Evolutionary conservation across 2,329 filamentous ascomycete species (phyloP).

Genomic region (Clathrospora elynae): DNA sequence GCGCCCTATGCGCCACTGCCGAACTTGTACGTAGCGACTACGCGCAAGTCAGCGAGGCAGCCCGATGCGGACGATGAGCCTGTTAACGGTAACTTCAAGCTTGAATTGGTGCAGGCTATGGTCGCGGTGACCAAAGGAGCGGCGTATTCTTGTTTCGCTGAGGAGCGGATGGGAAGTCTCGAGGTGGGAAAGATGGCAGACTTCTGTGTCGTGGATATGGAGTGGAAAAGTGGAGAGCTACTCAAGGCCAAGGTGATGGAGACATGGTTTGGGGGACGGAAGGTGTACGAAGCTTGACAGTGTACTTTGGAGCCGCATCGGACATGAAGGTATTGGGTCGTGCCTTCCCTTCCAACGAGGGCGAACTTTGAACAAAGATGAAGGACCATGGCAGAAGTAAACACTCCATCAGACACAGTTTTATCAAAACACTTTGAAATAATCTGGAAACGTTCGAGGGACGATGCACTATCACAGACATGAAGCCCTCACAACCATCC

Average conservation of each 20-base stretch:
- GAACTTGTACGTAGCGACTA: conserved; percentile 66
- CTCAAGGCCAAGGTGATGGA: conserved; percentile 55
- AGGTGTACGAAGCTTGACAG: conserved; percentile 25
- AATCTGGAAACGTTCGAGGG: no score
- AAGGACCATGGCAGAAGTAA: no score
- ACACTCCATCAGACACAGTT: no score
- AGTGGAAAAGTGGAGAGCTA: conserved; percentile 55
- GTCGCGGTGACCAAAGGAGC: conserved; percentile 61
- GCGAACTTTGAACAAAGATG: no score
- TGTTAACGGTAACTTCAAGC: conserved; percentile 60
- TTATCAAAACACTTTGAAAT: no score
- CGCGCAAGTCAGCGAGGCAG: conserved; percentile 60
- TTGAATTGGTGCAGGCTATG: conserved; percentile 61
- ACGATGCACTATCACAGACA: no score
- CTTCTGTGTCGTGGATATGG: conserved; percentile 61
- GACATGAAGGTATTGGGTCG: no score
- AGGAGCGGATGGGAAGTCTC: conserved; percentile 60
- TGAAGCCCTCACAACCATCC: no score
- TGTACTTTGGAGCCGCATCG: not conserved
- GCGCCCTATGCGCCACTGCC: conserved; percentile 60
- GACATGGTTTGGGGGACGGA: conserved; percentile 60
- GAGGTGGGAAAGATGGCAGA: conserved; percentile 61
- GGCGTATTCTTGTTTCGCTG: conserved; percentile 64
- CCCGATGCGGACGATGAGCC: conserved; percentile 47
- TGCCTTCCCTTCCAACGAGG: no score